These are phyloP conservation scores for Melocanna baccifera DNA, from an alignment of 176 grass and related monocot species.

Conservation along the genomic window DNA sequence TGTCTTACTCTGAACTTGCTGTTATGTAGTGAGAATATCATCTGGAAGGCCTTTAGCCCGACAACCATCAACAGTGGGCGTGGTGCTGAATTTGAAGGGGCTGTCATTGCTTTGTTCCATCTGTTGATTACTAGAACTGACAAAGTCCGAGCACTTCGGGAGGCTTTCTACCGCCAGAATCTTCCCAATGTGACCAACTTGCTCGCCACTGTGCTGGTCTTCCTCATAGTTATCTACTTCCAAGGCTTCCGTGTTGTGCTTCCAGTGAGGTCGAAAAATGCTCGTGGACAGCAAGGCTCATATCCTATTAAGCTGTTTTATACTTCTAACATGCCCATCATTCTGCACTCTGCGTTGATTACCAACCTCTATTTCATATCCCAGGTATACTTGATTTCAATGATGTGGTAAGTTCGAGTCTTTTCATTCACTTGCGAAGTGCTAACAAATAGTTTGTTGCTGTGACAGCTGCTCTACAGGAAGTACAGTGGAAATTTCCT, in stretches of 20 bases:
- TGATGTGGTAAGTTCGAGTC: neutral
- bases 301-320: constrained; percentile 57
- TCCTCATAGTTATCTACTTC: constrained; percentile 61
- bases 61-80: constrained; percentile 50
- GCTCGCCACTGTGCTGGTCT: constrained; percentile 54
- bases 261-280: constrained; percentile 50
- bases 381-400: constrained; percentile 37
- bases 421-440: neutral
- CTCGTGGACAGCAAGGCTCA: constrained; percentile 44
- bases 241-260: constrained; percentile 50
- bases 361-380: constrained; percentile 62
- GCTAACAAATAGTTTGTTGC: constrained; percentile 21
- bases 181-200: constrained; percentile 62
- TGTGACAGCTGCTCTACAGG: constrained; percentile 64
- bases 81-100: constrained; percentile 60
- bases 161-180: constrained; percentile 58
- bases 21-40: constrained; percentile 48
- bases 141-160: constrained; percentile 44
- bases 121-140: constrained; percentile 51
- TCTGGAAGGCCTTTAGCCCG: constrained; percentile 64
- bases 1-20: neutral
- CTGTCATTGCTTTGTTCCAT: constrained; percentile 63
- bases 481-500: constrained; percentile 83
- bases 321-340: constrained; percentile 47
- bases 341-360: constrained; percentile 42